These are phyloP conservation scores for Serendipita indica DNA, from an alignment of 768 basidiomycete species.

Conservation along the genomic window DNA sequence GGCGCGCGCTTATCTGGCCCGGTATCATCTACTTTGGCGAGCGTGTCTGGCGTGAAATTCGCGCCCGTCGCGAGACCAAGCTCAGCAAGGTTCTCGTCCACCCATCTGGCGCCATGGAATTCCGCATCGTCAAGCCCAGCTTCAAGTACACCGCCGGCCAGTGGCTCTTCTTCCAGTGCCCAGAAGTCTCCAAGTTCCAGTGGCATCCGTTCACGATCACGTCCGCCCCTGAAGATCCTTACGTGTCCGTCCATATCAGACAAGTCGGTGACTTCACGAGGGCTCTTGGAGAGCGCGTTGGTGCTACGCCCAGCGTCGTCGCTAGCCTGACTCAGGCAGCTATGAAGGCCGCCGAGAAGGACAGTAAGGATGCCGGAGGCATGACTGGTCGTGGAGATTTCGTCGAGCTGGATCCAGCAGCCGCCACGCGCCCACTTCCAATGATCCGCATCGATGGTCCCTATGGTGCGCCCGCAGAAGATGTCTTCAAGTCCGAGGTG, in stretches of 20 bases:
- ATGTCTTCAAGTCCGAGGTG: conserved; percentile 73
- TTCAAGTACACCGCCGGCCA: conserved; percentile 86
- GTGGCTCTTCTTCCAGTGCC: conserved; percentile 83
- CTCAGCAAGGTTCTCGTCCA: conserved; percentile 80
- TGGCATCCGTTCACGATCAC: conserved; percentile 99
- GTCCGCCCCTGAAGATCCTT: conserved; percentile 87
- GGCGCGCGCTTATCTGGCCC: conserved; percentile 87
- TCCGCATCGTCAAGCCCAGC: conserved; percentile 80
- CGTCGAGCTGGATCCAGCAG: conserved; percentile 52
- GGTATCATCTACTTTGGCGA: conserved; percentile 83
- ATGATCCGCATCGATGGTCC: conserved; percentile 73
- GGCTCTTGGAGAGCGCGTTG: conserved; percentile 72
- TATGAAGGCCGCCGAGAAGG: conserved; percentile 60
- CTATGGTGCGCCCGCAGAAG: conserved; percentile 86
- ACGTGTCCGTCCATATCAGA: conserved; percentile 81
- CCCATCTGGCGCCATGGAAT: conserved; percentile 84
- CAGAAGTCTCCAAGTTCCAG: conserved; percentile 67
- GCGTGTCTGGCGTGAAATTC: conserved; percentile 67
- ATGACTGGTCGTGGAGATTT: conserved; percentile 51
- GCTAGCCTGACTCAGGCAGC: conserved; percentile 64
- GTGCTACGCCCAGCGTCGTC: conserved; percentile 62
- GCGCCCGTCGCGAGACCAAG: conserved; percentile 60
- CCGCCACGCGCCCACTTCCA: conserved; percentile 43
- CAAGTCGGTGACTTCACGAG: conserved; percentile 85
- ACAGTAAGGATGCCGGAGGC: conserved; percentile 19